Evolutionary conservation across 345 rosid genomes (phyloP), one percentile per base, ranked within the genome.

Genomic region (Populus pruinosa): DNA sequence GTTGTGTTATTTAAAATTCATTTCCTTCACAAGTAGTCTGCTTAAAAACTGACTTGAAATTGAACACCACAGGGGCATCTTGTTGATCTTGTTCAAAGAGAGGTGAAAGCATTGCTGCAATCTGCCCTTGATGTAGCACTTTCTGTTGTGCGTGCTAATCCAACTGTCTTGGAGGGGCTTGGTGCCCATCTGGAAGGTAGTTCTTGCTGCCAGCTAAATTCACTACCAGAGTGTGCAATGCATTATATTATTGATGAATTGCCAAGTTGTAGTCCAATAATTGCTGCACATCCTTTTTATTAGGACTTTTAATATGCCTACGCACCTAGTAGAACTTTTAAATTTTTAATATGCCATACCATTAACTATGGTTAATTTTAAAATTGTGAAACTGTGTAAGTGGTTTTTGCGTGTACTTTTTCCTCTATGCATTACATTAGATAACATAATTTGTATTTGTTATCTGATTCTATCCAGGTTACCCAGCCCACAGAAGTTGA

Each of bases 111-210:
- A 72, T 81, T 95, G 79, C 85, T 95, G 83, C 98, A 90, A 61
- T 92, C 93, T 78, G 94, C 98, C 69, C 82, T 90, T 3, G 88
- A 89, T 31, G 90, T 89, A 80, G 98, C 98, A 61, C 87, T 79
- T 17, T 76, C 84, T 35, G 96, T 95, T 79, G 84, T 95, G 53
- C 94, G 92, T 69, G 97, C 98, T 74, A 95, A 95, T 88, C 91
- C 91, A 68, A 82, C 88, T 72, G 90, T 95, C 74, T 86, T 95
- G 85, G 97, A 95, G 79, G 99, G 97, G 41, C 96, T 95, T 25
- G 98, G 96, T 84, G 96, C 99, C 70, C 90, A 85, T 80, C 88
- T 95, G 68, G 98, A 95, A 93, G 98, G 99, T 95, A 87, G 79
- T 36, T 1, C 61, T 69, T 74, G 20, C 21, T 38, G 21, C 56